These are phyloP conservation scores for Nicotiana benthamiana DNA, from an alignment of 257 asterid species.

Conservation along the genomic window DNA sequence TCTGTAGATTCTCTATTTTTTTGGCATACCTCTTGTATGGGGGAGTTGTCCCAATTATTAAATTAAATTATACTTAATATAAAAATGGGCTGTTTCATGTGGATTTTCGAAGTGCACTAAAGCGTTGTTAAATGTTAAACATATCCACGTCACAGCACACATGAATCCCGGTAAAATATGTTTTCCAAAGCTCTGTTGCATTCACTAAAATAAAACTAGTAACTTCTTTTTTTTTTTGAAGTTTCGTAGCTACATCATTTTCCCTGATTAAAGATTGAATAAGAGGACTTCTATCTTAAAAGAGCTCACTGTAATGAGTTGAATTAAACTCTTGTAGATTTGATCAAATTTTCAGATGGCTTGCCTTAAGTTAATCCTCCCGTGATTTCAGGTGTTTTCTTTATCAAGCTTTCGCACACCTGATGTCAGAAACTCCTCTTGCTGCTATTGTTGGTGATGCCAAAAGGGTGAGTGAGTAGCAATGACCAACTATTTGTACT, in stretches of 20 bases:
- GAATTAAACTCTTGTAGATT: background rate
- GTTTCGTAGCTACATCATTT: background rate
- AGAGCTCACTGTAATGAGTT: background rate
- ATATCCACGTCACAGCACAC: background rate
- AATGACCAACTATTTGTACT: background rate
- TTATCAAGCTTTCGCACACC: conserved; percentile 61
- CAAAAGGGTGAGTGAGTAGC: conserved; percentile 45
- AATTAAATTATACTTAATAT: too few species aligned
- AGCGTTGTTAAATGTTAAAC: background rate
- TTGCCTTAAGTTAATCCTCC: background rate
- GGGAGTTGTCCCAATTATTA: too few species aligned
- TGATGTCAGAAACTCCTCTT: conserved; percentile 66
- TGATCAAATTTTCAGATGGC: background rate
- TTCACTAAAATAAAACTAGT: background rate
- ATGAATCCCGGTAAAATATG: background rate
- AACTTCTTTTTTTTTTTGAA: background rate
- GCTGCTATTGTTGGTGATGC: conserved; percentile 68
- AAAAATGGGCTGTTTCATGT: background rate
- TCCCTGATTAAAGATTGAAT: background rate
- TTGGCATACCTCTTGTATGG: too few species aligned
- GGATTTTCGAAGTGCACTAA: background rate
- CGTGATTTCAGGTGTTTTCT: conserved; percentile 60
- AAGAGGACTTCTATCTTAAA: background rate
- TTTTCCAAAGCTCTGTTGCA: background rate
- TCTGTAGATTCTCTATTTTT: too few species aligned